phyloP scores from a whole-genome alignment of 2,329 filamentous ascomycete genomes.

The Colletotrichum sp. region DNA sequence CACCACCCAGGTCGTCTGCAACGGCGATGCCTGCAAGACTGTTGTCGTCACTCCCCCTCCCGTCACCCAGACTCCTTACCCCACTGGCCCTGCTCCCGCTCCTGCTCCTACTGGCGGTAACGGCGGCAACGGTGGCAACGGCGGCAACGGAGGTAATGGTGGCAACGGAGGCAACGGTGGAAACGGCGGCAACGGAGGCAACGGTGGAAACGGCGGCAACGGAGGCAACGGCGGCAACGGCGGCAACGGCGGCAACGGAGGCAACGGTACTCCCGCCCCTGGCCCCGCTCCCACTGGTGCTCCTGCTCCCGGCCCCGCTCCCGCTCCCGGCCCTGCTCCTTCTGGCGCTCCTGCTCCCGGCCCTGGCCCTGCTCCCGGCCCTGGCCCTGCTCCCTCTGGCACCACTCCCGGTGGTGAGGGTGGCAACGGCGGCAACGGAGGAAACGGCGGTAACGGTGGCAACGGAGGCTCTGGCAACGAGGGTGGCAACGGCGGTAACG shows the following conservation, averaged over 20 bases:
- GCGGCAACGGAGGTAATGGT: rapidly evolving
- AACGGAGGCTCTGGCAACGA: neutral
- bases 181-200: neutral
- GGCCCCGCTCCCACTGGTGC: neutral
- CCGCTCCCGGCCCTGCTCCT: neutral
- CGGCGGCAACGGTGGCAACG: neutral
- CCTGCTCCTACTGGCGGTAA: neutral
- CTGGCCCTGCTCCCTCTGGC: neutral
- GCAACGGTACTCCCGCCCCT: neutral
- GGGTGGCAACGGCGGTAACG: neutral
- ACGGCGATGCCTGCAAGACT: slow-evolving; percentile 28
- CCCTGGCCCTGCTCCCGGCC: neutral
- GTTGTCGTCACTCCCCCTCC: slow-evolving; percentile 9
- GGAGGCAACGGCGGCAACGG: neutral
- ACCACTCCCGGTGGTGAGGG: neutral
- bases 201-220: neutral
- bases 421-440: neutral
- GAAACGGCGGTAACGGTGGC: neutral
- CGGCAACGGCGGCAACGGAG: too few relatives aligned
- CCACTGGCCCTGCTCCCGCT: neutral
- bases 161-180: neutral
- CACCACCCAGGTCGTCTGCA: slow-evolving; percentile 30
- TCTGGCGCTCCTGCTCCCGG: neutral
- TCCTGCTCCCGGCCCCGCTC: neutral
- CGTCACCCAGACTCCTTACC: neutral